Base-by-base conservation (phyloP, 1,284 basidiomycete species). In the Papiliotrema laurentii region DNA sequence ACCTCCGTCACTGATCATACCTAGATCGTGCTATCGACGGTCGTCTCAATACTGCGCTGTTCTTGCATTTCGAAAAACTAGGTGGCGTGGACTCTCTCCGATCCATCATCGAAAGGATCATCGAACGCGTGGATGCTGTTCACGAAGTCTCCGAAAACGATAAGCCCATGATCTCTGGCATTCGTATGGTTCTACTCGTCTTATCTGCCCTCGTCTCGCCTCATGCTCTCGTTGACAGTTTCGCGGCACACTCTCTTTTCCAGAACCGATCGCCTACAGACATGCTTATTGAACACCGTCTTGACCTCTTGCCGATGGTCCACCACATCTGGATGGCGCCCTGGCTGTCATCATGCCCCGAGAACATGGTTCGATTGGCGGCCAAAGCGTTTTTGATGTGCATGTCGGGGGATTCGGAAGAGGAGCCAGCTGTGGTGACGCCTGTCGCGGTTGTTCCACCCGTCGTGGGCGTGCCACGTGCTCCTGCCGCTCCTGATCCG, bases 341-440 rank as follows among this genome's bases (percentile, higher is more conserved):
- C 1, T 98, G 94, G 93, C 77, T 98, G 0, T 74, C 81, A 5
- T 78, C 81, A 1, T 81, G 85, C 0, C 89, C 89, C 1, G 75
- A 86, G 13, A 80, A 81, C 39, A 77, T 91, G 50, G 83, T 84
- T 76, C 80, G 85, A 73, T 78, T 82, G 40, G 80, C 90, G 41
- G 83, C 91, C 6, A 83, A 86, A 47, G 82, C 84, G 13, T 80
- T 94, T 37, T 78, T 97, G 47, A 85, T 89, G 67, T 80, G 97
- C 40, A 80, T 89, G 50, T 83, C 83, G 51, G 88, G 81, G 18
- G 88, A 97, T 56, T 82, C 83, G 19, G 90, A 96, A 66, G 84
- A 86, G 53, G 26, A 16, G 10, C 28, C 26, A 16, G 31, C 31
- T 9, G 44, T n/a, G 14, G 9, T 44, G 10, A 41, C 43, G 21